These are phyloP conservation scores for Metschnikowia rubicola DNA, from an alignment of 805 yeast genomes.

Conservation along the genomic window DNA sequence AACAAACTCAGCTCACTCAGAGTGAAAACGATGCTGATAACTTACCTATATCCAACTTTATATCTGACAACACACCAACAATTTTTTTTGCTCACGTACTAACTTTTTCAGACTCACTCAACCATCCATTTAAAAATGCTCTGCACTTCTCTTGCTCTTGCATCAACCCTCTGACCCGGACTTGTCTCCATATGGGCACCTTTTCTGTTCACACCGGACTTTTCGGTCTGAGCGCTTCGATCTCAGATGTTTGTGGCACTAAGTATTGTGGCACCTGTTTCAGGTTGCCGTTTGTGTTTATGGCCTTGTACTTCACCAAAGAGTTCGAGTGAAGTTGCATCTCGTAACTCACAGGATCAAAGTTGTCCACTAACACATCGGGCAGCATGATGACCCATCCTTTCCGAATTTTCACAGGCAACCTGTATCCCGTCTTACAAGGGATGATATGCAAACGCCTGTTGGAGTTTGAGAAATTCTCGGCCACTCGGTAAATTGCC, in stretches of 20 bases:
- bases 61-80: conserved; percentile 19
- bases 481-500: conserved; percentile 76
- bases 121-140: neutral
- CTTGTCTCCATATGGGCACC: neutral
- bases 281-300: conserved; percentile 13
- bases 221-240: conserved; percentile 79
- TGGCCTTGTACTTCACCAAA: conserved; percentile 21
- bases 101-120: conserved; percentile 6
- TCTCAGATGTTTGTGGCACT: conserved; percentile 67
- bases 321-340: conserved; percentile 32
- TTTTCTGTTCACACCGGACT: conserved; percentile 47
- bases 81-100: conserved; percentile 1
- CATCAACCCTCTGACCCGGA: neutral
- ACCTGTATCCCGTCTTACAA: conserved; percentile 59
- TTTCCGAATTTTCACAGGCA: conserved; percentile 61
- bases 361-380: conserved; percentile 72
- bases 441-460: conserved; percentile 86
- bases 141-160: neutral
- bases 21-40: conserved; percentile 50
- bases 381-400: conserved; percentile 95
- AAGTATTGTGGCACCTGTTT: conserved; percentile 44
- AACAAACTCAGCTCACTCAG: conserved; percentile 59
- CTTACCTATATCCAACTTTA: conserved; percentile 47
- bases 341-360: conserved; percentile 36
- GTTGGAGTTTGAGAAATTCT: conserved; percentile 80